Evolutionary conservation across 2,329 filamentous ascomycete species (phyloP), one percentile per base, ranked within the genome.

Genomic region (Xylariaceae sp.): DNA sequence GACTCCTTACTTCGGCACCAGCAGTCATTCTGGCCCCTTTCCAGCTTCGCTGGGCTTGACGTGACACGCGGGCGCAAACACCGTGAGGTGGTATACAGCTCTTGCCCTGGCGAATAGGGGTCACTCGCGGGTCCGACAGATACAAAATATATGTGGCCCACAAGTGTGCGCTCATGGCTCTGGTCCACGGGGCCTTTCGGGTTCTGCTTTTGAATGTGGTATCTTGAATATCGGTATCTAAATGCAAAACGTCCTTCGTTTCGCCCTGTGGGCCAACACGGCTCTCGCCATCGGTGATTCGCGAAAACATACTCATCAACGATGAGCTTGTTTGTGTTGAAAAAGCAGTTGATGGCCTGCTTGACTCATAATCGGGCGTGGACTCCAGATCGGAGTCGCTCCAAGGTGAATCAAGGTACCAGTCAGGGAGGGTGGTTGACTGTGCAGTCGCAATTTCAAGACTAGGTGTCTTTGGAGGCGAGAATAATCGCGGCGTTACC

Each of bases 81-180:
- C 83, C 83, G 39, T 82, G 74, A 3, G 83, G 83, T 7, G 83
- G 83, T 22, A 86, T 77, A 49, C 78, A 76, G 60, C 80, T 82
- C 59, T 82, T 83, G 52, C 81, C 78, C 48, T 84, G 74, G 45
- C 80, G 76, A 53, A 87, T 81, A 0, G 83, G 83, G 1, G 83
- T 87, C 2, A 86, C 81, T 43, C 80, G 82, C 41, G 83, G 82
- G 57, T 87, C 83, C 62, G 84, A 80, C 38, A 86, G 69, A 58
- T 86, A 87, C 45, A 83, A 69, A 50, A 78, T 69, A 61, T 85
- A 87, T 1, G 80, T 84, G 5, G 78, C 75, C 83, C 83, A 87
- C 10, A 87, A 67, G 58, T 87, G 83, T 11, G 78, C 71, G 66
- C 74, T 82, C 81, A 86, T 85, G 15, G 80, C 75, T 53, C 77